These are phyloP conservation scores for Rhynchospora breviuscula DNA, from an alignment of 176 grass and related monocot genomes.

Conservation along the genomic window DNA sequence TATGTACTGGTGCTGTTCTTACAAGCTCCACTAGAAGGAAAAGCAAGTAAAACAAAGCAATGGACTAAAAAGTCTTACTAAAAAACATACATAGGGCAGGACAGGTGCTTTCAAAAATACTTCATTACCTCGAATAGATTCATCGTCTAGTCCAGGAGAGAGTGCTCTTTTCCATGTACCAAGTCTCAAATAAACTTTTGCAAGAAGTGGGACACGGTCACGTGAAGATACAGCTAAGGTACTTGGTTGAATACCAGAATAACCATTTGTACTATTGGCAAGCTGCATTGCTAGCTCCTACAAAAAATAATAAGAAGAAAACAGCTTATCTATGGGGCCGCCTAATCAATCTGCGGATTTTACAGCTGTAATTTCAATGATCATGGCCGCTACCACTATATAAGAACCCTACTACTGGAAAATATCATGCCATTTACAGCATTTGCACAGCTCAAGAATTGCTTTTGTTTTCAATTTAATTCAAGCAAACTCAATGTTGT, in stretches of 20 bases:
- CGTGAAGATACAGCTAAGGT: conserved; percentile 28
- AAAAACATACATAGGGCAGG: neutral
- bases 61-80: neutral
- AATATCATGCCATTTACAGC: neutral
- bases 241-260: conserved; percentile 30
- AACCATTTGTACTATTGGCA: conserved; percentile 46
- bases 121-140: conserved; percentile 73
- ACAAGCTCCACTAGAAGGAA: conserved; percentile 13
- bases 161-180: conserved; percentile 85
- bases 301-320: conserved; percentile 22
- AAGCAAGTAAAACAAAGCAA: conserved; percentile 14
- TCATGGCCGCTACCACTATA: neutral
- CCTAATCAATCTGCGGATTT: neutral
- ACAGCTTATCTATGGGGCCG: neutral
- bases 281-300: conserved; percentile 79
- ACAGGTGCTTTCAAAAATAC: neutral
- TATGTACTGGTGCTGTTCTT: neutral
- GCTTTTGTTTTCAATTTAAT: neutral
- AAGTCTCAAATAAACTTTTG: conserved; percentile 91
- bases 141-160: conserved; percentile 82
- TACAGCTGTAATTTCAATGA: neutral
- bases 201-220: conserved; percentile 76
- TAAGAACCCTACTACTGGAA: neutral
- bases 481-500: neutral
- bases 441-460: neutral